These are phyloP conservation scores for Hypoxylon rubiginosum DNA, from an alignment of 2,329 filamentous ascomycete genomes.

Conservation along the genomic window DNA sequence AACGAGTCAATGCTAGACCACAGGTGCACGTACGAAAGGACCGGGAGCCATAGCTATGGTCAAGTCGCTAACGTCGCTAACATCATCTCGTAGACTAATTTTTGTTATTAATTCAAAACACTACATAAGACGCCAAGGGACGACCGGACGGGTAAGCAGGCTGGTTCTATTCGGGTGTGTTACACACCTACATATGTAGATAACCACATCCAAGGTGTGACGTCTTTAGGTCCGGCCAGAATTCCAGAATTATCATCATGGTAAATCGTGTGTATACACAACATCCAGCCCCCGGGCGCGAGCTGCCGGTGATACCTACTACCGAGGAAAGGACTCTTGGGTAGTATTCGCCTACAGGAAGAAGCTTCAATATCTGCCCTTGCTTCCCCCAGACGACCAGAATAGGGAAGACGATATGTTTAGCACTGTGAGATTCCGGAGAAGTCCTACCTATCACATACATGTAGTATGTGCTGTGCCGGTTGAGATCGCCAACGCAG, in stretches of 20 bases:
- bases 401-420: slow-evolving; percentile 9
- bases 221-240: slow-evolving; percentile 10
- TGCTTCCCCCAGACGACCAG: neutral
- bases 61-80: neutral
- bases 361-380: slow-evolving; percentile 16
- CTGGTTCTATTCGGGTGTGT: slow-evolving; percentile 8
- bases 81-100: neutral
- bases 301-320: slow-evolving; percentile 5
- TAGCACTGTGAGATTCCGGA: slow-evolving; percentile 6
- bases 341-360: slow-evolving; percentile 23
- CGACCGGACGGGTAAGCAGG: neutral
- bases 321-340: slow-evolving; percentile 3
- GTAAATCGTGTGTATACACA: slow-evolving; percentile 13
- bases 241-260: slow-evolving; percentile 19
- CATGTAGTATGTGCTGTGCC: slow-evolving; percentile 22
- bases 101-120: neutral
- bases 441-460: neutral
- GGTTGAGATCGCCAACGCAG: slow-evolving; percentile 15
- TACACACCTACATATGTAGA: slow-evolving; percentile 10
- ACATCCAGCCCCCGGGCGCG: slow-evolving; percentile 8
- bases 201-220: slow-evolving; percentile 10
- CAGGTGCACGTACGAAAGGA: neutral
- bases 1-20: neutral
- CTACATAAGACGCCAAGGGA: slow-evolving; percentile 1
- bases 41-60: neutral